phyloP scores from a whole-genome alignment of 805 yeast species.

The Sugiyamaella lignohabitans region DNA sequence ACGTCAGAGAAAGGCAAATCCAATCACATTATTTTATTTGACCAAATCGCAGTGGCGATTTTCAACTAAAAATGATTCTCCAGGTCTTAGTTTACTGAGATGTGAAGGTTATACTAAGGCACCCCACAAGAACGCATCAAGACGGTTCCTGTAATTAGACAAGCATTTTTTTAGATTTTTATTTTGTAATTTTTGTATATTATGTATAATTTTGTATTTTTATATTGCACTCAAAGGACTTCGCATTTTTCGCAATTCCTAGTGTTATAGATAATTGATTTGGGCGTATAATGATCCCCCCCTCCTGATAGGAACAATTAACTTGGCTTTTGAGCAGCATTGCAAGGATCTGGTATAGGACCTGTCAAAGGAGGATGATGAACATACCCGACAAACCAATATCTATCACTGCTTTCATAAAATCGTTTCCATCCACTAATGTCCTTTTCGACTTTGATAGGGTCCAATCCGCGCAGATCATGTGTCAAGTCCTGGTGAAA shows the following conservation, averaged over 20 bases:
- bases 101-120: conserved; percentile 12
- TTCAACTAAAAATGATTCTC: background rate
- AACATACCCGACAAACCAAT: conserved; percentile 61
- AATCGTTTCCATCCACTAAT: conserved; percentile 49
- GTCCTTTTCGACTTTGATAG: conserved; percentile 34
- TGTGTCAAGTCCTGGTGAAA: conserved; percentile 55
- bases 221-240: too few species aligned
- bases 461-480: conserved; percentile 58
- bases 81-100: conserved; percentile 3
- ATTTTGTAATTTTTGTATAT: too few species aligned
- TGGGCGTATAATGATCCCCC: too few species aligned
- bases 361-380: conserved; percentile 40
- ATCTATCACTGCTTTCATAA: conserved; percentile 40
- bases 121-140: conserved; percentile 4
- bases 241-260: too few species aligned
- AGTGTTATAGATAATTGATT: too few species aligned
- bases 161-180: background rate
- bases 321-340: conserved; percentile 12
- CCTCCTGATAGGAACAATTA: background rate
- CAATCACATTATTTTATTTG: conserved; percentile 2
- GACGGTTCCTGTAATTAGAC: conserved; percentile 11
- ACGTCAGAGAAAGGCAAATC: background rate
- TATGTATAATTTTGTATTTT: too few species aligned
- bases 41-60: conserved; percentile 16
- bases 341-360: conserved; percentile 48